Conservation (phyloP, 495 filamentous ascomycete genomes). For the Penicillium lagena region DNA sequence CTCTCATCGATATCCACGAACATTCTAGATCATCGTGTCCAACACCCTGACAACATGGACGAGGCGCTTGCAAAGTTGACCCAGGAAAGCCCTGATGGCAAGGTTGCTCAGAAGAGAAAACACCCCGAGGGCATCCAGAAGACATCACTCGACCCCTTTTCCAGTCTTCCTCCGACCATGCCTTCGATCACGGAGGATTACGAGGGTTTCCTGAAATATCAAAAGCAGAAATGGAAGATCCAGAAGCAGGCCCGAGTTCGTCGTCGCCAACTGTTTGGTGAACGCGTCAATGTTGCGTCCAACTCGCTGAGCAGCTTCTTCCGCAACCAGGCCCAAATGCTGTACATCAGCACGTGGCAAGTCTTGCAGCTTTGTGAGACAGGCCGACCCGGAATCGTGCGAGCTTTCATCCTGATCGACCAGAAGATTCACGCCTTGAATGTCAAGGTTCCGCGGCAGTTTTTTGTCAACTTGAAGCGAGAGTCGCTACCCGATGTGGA, state of each 20-base stretch:
- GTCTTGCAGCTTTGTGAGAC: slow-evolving; percentile 80
- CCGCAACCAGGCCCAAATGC: slow-evolving; percentile 79
- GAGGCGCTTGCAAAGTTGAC: slow-evolving; percentile 68
- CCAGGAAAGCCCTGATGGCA: slow-evolving; percentile 59
- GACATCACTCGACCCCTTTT: slow-evolving; percentile 69
- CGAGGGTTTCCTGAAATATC: slow-evolving; percentile 80
- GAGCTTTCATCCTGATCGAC: slow-evolving; percentile 88
- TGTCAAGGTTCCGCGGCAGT: slow-evolving; percentile 78
- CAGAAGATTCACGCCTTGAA: slow-evolving; percentile 82
- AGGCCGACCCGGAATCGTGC: slow-evolving; percentile 75
- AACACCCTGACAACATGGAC: slow-evolving; percentile 65
- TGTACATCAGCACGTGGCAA: slow-evolving; percentile 92
- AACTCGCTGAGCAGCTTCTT: slow-evolving; percentile 83
- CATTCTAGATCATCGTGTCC: slow-evolving; percentile 51
- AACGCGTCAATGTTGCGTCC: slow-evolving; percentile 58
- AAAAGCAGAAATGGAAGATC: slow-evolving; percentile 98
- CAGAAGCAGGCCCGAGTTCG: slow-evolving; percentile 88
- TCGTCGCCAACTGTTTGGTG: slow-evolving; percentile 87
- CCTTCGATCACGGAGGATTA: slow-evolving; percentile 85
- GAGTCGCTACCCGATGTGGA: slow-evolving; percentile 83
- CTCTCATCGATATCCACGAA: slow-evolving; percentile 69
- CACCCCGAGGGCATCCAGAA: slow-evolving; percentile 58
- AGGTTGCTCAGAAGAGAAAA: slow-evolving; percentile 76
- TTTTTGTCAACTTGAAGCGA: slow-evolving; percentile 87
- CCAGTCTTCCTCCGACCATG: slow-evolving; percentile 78